phyloP scores from a whole-genome alignment of 2,329 filamentous ascomycete species.

The Aureobasidium melanogenum region DNA sequence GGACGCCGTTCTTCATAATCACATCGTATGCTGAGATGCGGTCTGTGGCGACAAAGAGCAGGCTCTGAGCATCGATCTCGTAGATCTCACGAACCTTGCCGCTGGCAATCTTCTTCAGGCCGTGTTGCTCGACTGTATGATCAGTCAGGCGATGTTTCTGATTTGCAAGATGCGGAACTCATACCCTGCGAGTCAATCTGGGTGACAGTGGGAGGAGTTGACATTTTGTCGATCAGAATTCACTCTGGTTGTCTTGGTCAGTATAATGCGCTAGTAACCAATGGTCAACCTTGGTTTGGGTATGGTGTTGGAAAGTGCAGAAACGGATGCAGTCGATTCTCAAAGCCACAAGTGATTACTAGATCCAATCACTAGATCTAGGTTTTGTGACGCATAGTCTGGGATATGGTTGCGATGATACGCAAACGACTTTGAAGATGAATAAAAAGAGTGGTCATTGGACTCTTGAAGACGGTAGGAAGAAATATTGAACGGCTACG shows the following conservation, averaged over 20 bases:
- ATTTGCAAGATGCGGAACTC: background rate
- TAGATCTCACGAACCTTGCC: slow-evolving; percentile 81
- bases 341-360: background rate
- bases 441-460: background rate
- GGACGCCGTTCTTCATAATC: slow-evolving; percentile 69
- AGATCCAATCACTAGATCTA: too few species aligned
- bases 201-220: slow-evolving; percentile 3
- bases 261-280: background rate
- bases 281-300: background rate
- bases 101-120: slow-evolving; percentile 42
- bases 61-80: slow-evolving; percentile 56
- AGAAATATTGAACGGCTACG: background rate
- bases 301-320: background rate
- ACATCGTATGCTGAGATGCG: slow-evolving; percentile 95
- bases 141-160: slow-evolving; percentile 11
- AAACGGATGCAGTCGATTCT: background rate
- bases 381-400: too few species aligned
- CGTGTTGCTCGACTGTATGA: slow-evolving; percentile 20
- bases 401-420: background rate
- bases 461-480: background rate
- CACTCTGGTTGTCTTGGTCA: background rate
- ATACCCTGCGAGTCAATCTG: slow-evolving; percentile 11
- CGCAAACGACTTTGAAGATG: background rate
- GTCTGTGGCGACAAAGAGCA: slow-evolving; percentile 80
- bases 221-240: background rate